These are phyloP conservation scores for Silybum marianum DNA, from an alignment of 129 eudicot genomes.

Conservation along the genomic window DNA sequence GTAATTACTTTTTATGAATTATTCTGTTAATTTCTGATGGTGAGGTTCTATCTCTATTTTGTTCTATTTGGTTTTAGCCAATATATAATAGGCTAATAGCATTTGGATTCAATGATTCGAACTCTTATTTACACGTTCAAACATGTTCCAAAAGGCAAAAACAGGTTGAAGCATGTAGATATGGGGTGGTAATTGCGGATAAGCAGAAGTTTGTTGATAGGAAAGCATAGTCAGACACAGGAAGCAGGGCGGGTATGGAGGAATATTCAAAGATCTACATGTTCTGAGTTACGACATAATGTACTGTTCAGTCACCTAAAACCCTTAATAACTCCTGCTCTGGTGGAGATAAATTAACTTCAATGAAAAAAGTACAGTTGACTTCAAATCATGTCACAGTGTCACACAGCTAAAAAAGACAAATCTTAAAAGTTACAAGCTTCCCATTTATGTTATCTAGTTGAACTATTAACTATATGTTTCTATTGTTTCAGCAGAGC, in stretches of 20 bases:
- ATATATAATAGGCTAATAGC: background rate
- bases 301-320: background rate
- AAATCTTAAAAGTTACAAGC: background rate
- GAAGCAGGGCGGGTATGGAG: too few relatives aligned
- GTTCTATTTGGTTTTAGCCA: background rate
- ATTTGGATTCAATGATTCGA: background rate
- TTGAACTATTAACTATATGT: background rate
- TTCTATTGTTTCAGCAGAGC: background rate
- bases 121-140: constrained; percentile 1
- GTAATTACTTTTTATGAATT: background rate
- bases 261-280: too few relatives aligned
- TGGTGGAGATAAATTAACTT: background rate
- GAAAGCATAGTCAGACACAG: too few relatives aligned
- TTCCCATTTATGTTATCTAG: background rate
- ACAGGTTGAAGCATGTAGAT: background rate
- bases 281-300: too few relatives aligned
- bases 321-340: background rate
- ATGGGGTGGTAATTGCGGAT: too few relatives aligned
- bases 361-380: constrained; percentile 18
- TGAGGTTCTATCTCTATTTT: background rate
- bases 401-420: background rate
- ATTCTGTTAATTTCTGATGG: background rate
- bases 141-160: background rate
- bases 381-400: too few relatives aligned
- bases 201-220: too few relatives aligned